phyloP scores from a whole-genome alignment of 441 rosid species.

The Gossypium schwendimanii region DNA sequence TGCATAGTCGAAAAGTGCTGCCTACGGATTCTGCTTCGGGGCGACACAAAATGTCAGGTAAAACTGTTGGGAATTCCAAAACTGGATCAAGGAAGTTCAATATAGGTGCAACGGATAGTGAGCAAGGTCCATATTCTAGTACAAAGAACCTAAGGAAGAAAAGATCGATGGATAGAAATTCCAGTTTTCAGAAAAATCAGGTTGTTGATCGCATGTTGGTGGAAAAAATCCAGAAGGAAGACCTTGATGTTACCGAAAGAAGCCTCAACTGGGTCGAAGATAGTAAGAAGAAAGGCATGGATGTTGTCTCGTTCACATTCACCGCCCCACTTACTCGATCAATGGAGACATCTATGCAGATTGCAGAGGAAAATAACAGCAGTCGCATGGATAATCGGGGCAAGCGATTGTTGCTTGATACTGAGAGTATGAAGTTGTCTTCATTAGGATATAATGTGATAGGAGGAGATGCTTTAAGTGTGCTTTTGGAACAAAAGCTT shows the following conservation, averaged over 20 bases:
- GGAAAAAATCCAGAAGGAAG: constrained; percentile 29
- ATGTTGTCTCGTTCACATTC: constrained; percentile 92
- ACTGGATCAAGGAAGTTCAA: constrained; percentile 48
- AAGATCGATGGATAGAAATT: constrained; percentile 47
- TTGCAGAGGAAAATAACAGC: constrained; percentile 18
- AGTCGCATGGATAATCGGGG: constrained; percentile 25
- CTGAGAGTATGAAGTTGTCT: constrained; percentile 44
- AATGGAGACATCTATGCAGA: constrained; percentile 36
- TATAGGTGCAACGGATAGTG: constrained; percentile 31
- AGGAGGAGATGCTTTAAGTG: constrained; percentile 71
- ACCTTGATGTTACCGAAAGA: constrained; percentile 32
- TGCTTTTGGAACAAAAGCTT: constrained; percentile 81
- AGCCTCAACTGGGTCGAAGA: constrained; percentile 53
- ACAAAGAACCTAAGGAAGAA: constrained; percentile 53
- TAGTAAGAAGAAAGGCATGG: constrained; percentile 65
- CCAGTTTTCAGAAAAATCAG: constrained; percentile 34
- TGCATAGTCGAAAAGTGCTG: constrained; percentile 33
- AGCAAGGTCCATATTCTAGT: constrained; percentile 29
- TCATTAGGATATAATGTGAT: constrained; percentile 56
- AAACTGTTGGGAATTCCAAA: constrained; percentile 37
- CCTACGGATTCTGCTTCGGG: constrained; percentile 32
- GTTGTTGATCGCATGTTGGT: constrained; percentile 21
- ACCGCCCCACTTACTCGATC: constrained; percentile 70
- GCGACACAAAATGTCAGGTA: constrained; percentile 31
- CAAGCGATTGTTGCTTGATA: constrained; percentile 42